Evolutionary conservation across 768 basidiomycete genomes (phyloP).

Genomic region (Amanita brunnescens): DNA sequence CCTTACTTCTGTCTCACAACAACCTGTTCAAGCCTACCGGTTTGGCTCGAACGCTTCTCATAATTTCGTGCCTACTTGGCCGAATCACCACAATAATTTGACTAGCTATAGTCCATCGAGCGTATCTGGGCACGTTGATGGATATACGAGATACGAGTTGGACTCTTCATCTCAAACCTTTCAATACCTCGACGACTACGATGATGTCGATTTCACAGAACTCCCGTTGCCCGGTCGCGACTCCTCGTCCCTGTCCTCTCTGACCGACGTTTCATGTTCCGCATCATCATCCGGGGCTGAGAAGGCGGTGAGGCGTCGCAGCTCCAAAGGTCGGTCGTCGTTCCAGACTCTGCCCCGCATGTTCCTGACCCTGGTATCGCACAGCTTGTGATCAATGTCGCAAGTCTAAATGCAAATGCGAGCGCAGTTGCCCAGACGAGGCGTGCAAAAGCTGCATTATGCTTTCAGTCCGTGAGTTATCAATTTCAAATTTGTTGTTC

Average conservation of each 20-base stretch:
- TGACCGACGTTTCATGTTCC: constrained; percentile 15
- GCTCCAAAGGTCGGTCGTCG: constrained; percentile 54
- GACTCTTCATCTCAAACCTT: constrained; percentile 23
- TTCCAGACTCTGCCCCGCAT: background rate
- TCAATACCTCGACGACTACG: constrained; percentile 58
- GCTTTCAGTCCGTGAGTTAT: constrained; percentile 54
- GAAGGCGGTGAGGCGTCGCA: constrained; percentile 55
- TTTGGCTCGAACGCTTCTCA: constrained; percentile 20
- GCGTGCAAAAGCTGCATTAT: constrained; percentile 73
- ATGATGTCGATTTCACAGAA: constrained; percentile 45
- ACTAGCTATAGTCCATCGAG: background rate
- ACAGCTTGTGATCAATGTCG: constrained; percentile 84
- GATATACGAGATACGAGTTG: constrained; percentile 1
- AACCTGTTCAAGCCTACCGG: constrained; percentile 21
- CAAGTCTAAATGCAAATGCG: constrained; percentile 88
- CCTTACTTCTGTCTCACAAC: constrained; percentile 26
- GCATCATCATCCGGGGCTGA: constrained; percentile 9
- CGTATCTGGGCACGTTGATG: background rate
- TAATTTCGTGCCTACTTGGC: constrained; percentile 21
- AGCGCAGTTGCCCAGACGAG: constrained; percentile 48
- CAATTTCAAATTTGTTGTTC: too few species aligned
- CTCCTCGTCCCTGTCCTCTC: constrained; percentile 11
- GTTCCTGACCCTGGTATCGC: constrained; percentile 1
- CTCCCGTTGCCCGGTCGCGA: constrained; percentile 22
- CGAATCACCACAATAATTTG: constrained; percentile 15